Evolutionary conservation across 169 alveolate genomes (phyloP).

Genomic region (Plasmodium sp.): DNA sequence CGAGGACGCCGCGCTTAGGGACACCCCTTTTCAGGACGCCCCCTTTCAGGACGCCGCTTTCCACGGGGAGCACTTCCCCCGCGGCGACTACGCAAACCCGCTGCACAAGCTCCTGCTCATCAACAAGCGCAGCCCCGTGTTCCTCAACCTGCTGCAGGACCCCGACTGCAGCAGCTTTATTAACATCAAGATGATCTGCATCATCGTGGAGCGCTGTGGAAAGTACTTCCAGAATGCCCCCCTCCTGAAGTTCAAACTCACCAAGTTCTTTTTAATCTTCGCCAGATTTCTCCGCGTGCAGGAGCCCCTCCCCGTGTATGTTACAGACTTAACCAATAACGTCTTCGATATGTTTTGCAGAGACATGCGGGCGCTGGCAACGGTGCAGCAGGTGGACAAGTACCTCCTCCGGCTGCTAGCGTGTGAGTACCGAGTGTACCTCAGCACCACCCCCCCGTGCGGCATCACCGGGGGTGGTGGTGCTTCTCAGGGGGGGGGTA

Average conservation of each 20-base stretch:
- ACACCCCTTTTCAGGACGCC: too few species aligned
- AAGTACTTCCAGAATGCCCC: slow-evolving; percentile 30
- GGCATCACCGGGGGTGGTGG: background rate
- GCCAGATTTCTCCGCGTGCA: slow-evolving; percentile 21
- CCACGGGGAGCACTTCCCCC: background rate
- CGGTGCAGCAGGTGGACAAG: slow-evolving; percentile 14
- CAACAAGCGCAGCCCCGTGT: slow-evolving; percentile 33
- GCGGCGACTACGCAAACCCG: background rate
- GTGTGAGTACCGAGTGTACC: slow-evolving; percentile 18
- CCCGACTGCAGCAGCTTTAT: slow-evolving; percentile 18
- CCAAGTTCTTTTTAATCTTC: slow-evolving; percentile 22
- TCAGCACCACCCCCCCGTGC: background rate
- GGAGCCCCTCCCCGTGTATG: slow-evolving; percentile 45
- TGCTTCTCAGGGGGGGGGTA: background rate
- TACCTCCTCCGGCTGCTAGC: slow-evolving; percentile 4
- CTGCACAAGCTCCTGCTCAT: slow-evolving; percentile 14
- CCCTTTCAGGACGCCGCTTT: too few species aligned
- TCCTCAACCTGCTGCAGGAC: slow-evolving; percentile 14
- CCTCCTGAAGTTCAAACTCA: slow-evolving; percentile 9
- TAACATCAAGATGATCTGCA: slow-evolving; percentile 52
- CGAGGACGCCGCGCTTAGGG: too few species aligned
- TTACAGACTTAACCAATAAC: background rate
- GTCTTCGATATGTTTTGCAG: background rate
- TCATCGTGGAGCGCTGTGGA: slow-evolving; percentile 25
- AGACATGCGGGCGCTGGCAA: background rate